phyloP scores from a whole-genome alignment of 345 rosid species.

The Dovyalis caffra region DNA sequence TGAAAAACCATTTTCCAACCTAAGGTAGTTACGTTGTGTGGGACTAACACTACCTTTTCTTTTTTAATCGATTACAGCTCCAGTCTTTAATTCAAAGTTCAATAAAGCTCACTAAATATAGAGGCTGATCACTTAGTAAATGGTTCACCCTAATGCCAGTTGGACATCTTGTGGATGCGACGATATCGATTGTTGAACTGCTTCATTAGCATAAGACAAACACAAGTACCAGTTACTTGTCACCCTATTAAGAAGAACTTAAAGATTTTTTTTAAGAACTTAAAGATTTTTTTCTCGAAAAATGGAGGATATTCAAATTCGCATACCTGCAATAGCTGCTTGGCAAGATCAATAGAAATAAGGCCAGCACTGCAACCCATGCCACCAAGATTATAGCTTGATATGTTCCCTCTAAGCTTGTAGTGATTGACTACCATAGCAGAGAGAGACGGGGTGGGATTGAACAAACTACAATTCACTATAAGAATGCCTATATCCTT shows the following conservation, averaged over 20 bases:
- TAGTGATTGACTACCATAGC: constrained; percentile 66
- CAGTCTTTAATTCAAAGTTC: neutral
- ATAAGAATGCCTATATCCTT: constrained; percentile 62
- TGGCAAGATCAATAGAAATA: constrained; percentile 67
- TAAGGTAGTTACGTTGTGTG: neutral
- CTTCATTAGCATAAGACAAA: neutral
- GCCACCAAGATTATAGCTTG: constrained; percentile 66
- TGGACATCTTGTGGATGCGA: neutral
- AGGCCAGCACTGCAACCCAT: constrained; percentile 82
- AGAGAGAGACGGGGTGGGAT: constrained; percentile 66
- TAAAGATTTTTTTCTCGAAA: neutral
- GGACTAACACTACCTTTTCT: neutral
- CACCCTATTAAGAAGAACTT: neutral
- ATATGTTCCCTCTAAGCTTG: constrained; percentile 66
- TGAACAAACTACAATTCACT: constrained; percentile 67
- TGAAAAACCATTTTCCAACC: neutral
- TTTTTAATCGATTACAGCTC: neutral
- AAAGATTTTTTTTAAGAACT: neutral
- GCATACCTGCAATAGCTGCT: constrained; percentile 56
- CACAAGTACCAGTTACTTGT: too few species aligned
- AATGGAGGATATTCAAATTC: neutral
- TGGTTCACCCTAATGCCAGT: too few species aligned
- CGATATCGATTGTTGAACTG: neutral
- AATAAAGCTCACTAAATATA: neutral
- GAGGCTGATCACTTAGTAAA: neutral